A percentile compares a stretch with the other conserved stretches of the same genome.
These are phyloP conservation scores for Trichosporon sp. DNA, from an alignment of 1,284 basidiomycete genomes.

Conservation along the genomic window DNA sequence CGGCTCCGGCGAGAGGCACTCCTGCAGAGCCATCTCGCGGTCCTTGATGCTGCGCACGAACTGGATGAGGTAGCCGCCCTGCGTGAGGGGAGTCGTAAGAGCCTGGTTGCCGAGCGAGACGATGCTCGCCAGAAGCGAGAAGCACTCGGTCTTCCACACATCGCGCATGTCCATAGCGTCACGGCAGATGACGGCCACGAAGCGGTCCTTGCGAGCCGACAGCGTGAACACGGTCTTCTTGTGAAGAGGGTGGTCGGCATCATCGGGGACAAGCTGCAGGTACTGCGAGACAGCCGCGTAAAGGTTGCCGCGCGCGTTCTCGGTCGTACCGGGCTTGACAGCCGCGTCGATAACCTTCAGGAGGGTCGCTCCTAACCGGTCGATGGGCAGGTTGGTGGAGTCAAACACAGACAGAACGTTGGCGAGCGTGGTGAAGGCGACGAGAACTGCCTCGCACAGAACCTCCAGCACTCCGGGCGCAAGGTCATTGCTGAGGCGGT, in stretches of 20 bases:
- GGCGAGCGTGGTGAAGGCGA: conserved; percentile 75
- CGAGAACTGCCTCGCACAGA: conserved; percentile 74
- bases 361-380: conserved; percentile 72
- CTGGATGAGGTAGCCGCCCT: conserved; percentile 74
- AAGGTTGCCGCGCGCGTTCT: conserved; percentile 92
- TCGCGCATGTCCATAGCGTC: conserved; percentile 93
- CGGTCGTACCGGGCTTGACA: conserved; percentile 70
- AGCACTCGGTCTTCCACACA: conserved; percentile 86
- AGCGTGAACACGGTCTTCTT: conserved; percentile 59
- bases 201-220: conserved; percentile 59
- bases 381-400: conserved; percentile 65
- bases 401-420: conserved; percentile 60
- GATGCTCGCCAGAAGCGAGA: conserved; percentile 54
- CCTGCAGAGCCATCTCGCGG: conserved; percentile 70
- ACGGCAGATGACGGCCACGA: conserved; percentile 72
- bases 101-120: conserved; percentile 63
- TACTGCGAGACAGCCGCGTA: conserved; percentile 88
- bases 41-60: conserved; percentile 82
- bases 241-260: conserved; percentile 52
- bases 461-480: conserved; percentile 71
- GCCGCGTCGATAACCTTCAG: conserved; percentile 72
- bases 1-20: conserved; percentile 80
- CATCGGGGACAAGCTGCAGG: conserved; percentile 59
- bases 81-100: conserved; percentile 56
- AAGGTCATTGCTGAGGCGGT: conserved; percentile 52